Conservation (phyloP, 768 basidiomycete species). For the Boletus fagicola region DNA sequence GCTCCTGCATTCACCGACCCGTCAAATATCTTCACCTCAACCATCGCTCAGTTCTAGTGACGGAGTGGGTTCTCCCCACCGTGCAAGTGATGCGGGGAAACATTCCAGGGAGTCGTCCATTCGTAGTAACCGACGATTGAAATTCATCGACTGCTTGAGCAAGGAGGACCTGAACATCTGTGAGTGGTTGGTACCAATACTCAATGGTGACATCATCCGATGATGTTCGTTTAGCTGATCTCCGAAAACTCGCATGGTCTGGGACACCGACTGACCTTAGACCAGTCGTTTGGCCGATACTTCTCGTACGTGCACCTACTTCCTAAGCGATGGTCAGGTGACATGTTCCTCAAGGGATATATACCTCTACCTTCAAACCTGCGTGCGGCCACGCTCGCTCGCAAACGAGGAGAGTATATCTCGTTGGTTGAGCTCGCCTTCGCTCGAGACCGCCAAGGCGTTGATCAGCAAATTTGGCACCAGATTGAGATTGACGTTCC, state of each 20-base stretch:
- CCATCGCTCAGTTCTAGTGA: constrained; percentile 7
- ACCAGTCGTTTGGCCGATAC: constrained; percentile 90
- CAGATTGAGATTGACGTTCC: constrained; percentile 99
- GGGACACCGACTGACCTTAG: constrained; percentile 87
- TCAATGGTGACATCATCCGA: constrained; percentile 4
- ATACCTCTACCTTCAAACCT: constrained; percentile 80
- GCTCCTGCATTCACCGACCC: constrained; percentile 38
- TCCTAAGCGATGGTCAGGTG: constrained; percentile 1
- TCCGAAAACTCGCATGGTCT: constrained; percentile 92
- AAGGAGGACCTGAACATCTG: constrained; percentile 81
- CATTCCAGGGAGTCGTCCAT: constrained; percentile 74
- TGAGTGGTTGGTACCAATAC: constrained; percentile 35
- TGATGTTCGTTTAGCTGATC: constrained; percentile 50
- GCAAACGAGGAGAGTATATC: constrained; percentile 90
- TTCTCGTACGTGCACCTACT: constrained; percentile 61
- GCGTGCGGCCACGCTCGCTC: constrained; percentile 70
- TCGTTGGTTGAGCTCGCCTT: constrained; percentile 90
- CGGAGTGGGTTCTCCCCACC: constrained; percentile 10
- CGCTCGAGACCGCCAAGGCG: constrained; percentile 74
- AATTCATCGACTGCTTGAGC: constrained; percentile 77
- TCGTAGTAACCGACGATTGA: constrained; percentile 71
- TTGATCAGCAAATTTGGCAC: constrained; percentile 99
- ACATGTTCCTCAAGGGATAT: constrained; percentile 66
- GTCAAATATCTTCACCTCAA: constrained; percentile 5
- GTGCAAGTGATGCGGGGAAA: constrained; percentile 47